These are phyloP conservation scores for Davidsoniella australis DNA, from an alignment of 2,329 filamentous ascomycete genomes.

Conservation along the genomic window DNA sequence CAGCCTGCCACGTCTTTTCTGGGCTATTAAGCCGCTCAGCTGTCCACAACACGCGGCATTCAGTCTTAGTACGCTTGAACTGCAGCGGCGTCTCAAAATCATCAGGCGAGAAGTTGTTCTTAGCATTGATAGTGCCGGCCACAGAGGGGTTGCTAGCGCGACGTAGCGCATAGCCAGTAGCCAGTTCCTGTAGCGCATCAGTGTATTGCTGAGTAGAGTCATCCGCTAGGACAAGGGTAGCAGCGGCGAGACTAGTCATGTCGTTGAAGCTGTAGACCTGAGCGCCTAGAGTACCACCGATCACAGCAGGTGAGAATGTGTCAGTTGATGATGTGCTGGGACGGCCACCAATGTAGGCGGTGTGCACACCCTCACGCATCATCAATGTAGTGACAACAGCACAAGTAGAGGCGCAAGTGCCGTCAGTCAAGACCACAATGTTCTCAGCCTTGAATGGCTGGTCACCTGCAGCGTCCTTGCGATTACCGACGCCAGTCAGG, in stretches of 20 bases:
- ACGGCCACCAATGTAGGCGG: constrained; percentile 41
- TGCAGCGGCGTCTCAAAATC: constrained; percentile 28
- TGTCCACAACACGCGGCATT: constrained; percentile 45
- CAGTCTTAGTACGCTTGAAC: constrained; percentile 42
- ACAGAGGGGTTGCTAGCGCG: constrained; percentile 15
- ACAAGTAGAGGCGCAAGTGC: constrained; percentile 15
- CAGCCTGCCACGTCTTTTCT: constrained; percentile 33
- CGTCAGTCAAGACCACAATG: constrained; percentile 16
- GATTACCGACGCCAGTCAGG: constrained; percentile 26
- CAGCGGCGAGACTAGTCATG: constrained; percentile 17
- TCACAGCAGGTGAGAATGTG: constrained; percentile 19
- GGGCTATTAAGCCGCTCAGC: constrained; percentile 33
- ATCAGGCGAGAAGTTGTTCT: constrained; percentile 15
- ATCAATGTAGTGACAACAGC: constrained; percentile 26
- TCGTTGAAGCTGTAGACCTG: constrained; percentile 15
- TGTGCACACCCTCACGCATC: constrained; percentile 19
- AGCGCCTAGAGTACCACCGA: constrained; percentile 41
- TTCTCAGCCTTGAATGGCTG: constrained; percentile 14
- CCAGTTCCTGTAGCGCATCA: constrained; percentile 18
- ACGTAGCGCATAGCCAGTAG: constrained; percentile 20
- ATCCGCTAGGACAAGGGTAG: constrained; percentile 1
- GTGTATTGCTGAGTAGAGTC: constrained; percentile 8
- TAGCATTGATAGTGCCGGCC: constrained; percentile 16
- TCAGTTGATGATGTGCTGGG: constrained; percentile 18
- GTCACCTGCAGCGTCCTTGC: constrained; percentile 25